phyloP scores from a whole-genome alignment of 768 basidiomycete species.

The Leccinum longicurvipes region DNA sequence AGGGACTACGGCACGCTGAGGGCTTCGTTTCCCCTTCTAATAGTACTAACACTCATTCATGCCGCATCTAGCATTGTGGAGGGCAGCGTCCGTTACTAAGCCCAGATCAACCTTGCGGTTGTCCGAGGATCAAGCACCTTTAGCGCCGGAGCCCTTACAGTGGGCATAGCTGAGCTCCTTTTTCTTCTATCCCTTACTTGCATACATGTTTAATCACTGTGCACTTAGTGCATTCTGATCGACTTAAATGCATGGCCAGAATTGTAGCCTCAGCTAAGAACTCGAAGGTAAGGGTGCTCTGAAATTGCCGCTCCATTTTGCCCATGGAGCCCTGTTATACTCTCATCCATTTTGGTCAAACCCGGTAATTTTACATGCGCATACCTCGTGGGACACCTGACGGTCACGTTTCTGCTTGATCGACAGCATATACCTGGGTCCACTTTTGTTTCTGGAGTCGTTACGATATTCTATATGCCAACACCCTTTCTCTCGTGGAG shows the following conservation, averaged over 20 bases:
- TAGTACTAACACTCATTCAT: not conserved
- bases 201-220: not conserved
- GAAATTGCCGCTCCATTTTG: not conserved
- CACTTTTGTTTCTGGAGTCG: not conserved
- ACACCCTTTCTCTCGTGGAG: not conserved
- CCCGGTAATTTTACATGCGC: conserved; percentile 5
- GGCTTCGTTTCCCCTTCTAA: conserved; percentile 5
- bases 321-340: not conserved
- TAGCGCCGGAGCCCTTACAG: not conserved
- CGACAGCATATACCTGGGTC: not conserved
- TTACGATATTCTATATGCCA: not conserved
- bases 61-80: not conserved
- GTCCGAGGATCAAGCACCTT: conserved; percentile 13
- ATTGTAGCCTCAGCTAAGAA: not conserved
- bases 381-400: conserved; percentile 8
- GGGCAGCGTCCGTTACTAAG: not conserved
- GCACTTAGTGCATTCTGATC: not conserved
- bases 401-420: not conserved
- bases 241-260: not conserved
- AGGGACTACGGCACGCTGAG: not conserved
- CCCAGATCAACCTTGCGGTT: not conserved
- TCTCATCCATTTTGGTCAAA: not conserved
- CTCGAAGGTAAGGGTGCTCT: not conserved
- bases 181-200: not conserved
- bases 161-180: not conserved